Conservation (phyloP, 441 rosid genomes). For the Croton laevigatus region DNA sequence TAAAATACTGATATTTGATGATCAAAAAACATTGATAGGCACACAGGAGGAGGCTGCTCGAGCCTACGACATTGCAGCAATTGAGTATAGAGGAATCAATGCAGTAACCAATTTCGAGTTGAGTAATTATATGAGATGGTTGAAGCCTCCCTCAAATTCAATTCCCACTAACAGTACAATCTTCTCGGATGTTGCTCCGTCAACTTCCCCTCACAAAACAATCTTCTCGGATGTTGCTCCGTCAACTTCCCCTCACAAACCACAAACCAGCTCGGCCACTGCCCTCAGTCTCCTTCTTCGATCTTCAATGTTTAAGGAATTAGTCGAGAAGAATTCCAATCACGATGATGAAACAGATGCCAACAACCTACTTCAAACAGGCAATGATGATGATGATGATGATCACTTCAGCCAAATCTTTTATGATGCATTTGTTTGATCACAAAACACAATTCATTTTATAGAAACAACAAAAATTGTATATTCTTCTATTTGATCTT, state of each 20-base stretch:
- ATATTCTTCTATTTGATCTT: conserved; percentile 4
- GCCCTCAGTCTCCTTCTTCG: conserved; percentile 58
- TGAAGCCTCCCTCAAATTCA: conserved; percentile 30
- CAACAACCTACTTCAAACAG: conserved; percentile 25
- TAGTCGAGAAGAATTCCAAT: conserved; percentile 49
- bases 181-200: conserved; percentile 22
- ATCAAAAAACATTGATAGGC: too few relatives aligned
- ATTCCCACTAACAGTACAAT: too few relatives aligned
- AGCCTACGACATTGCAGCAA: conserved; percentile 73
- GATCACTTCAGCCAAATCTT: conserved; percentile 32
- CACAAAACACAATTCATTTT: conserved; percentile 27
- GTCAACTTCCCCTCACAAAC: conserved; percentile 20
- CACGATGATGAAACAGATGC: conserved; percentile 34
- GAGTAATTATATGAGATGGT: conserved; percentile 56
- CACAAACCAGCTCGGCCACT: conserved; percentile 39
- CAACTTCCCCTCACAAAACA: conserved; percentile 24
- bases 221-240: conserved; percentile 20
- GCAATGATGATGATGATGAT: conserved; percentile 46
- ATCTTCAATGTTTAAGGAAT: conserved; percentile 50
- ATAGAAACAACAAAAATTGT: conserved; percentile 18
- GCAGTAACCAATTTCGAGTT: conserved; percentile 68
- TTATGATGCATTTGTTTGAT: conserved; percentile 10
- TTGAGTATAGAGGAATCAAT: conserved; percentile 67
- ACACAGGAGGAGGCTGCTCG: conserved; percentile 82
- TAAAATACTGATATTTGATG: too few relatives aligned